Base-by-base conservation (phyloP, 169 alveolate species). In the Eimeria acervulina region DNA sequence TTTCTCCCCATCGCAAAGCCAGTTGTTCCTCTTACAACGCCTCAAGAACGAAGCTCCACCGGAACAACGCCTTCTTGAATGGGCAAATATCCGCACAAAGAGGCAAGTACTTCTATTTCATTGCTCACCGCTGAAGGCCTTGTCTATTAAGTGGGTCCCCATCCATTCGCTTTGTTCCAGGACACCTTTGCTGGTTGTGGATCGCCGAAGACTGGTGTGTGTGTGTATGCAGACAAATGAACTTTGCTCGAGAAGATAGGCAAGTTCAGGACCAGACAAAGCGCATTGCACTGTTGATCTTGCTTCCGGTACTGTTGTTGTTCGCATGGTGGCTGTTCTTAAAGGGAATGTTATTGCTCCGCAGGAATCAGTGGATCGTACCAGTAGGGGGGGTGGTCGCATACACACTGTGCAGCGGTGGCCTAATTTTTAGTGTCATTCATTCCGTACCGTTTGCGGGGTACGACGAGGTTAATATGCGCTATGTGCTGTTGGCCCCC, bases 351-450 rank as follows among this genome's bases (percentile, higher is more conserved):
- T 23, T 63, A 26, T 28, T 85, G 47, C 93, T 85, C 42, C 93
- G 93, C 78, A 51, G 66, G 80, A 85, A 85, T 40, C 78, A 85
- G 93, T 85, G 93, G 93, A 13, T 85, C 26, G 70, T 85, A 10
- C 78, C 93, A 7, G 61, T 40, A 59, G 93, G 93, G 1, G 93
- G 93, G 15, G 93, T 85, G 78, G 83, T 85, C 13, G 93, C 93
- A n/a, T 85, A 85, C 81, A 85, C 93, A 47, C 59, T 85, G 83
- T 85, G 93, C 81, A 85, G 81, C 80, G 93, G 93, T 15, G 93
- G 93, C 47, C 10, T 85, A 38, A 55, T 85, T 31, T 85, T 85
- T 40, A 85, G 93, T 51, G 70, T 85, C 0, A 85, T 85, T 38
- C 93, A 85, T 8, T 85, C 93, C 42, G 93, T 85, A 31, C 93